Evolutionary conservation across 768 basidiomycete species (phyloP).

Genomic region (Kwoniella sp.): DNA sequence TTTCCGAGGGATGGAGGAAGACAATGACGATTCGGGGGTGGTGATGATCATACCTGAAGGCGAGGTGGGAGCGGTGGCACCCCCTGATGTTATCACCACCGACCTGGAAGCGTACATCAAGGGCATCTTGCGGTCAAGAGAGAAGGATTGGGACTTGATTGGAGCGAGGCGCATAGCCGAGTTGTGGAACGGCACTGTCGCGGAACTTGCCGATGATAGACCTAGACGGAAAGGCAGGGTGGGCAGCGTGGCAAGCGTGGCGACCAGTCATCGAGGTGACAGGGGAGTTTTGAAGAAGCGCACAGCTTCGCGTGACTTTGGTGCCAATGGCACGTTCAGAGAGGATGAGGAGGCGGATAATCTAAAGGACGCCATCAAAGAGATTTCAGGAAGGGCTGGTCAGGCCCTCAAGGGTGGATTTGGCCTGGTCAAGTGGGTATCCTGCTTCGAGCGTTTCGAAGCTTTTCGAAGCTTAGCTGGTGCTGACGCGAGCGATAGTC

Average conservation of each 20-base stretch:
- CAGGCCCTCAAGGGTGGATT: conserved; percentile 39
- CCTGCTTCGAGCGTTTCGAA: not conserved
- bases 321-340: conserved; percentile 1
- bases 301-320: conserved; percentile 19
- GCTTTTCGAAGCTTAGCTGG: not conserved
- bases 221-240: conserved; percentile 2
- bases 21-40: conserved; percentile 19
- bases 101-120: conserved; percentile 42
- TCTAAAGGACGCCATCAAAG: conserved; percentile 23
- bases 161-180: conserved; percentile 33
- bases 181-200: conserved; percentile 33
- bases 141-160: conserved; percentile 40
- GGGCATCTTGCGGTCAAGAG: conserved; percentile 31
- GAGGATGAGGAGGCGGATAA: conserved; percentile 18
- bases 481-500: conserved; percentile 5
- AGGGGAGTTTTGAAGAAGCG: conserved; percentile 12
- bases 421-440: conserved; percentile 23
- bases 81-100: conserved; percentile 41
- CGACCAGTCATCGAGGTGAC: not conserved
- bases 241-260: conserved; percentile 2
- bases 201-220: not conserved
- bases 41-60: conserved; percentile 32
- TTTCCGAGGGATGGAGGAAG: conserved; percentile 19
- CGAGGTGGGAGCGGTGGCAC: conserved; percentile 26
- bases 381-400: conserved; percentile 24